Evolutionary conservation across 1,139 yeast genomes (phyloP).

Genomic region (Pneumocystis canis): DNA sequence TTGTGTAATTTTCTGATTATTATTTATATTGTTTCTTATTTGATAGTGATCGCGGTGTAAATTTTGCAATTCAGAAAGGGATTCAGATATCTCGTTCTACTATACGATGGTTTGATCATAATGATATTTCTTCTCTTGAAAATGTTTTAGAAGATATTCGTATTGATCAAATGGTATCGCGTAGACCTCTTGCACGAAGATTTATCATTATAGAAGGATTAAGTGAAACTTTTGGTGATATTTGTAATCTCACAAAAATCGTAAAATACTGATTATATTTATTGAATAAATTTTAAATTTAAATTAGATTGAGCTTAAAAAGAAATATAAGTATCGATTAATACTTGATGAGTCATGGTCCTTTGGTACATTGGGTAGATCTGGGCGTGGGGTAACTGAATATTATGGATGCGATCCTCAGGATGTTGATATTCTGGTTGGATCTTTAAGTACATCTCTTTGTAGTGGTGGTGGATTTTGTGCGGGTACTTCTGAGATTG

Average conservation of each 20-base stretch:
- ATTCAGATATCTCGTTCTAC: constrained; percentile 74
- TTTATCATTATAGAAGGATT: constrained; percentile 84
- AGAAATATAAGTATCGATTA: constrained; percentile 68
- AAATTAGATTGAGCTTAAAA: constrained; percentile 40
- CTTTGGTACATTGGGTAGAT: constrained; percentile 67
- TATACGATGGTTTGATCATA: constrained; percentile 65
- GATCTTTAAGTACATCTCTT: constrained; percentile 67
- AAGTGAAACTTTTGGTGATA: constrained; percentile 68
- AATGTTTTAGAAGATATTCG: constrained; percentile 41
- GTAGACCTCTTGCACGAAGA: constrained; percentile 65
- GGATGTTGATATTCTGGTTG: constrained; percentile 70
- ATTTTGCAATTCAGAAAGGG: constrained; percentile 74
- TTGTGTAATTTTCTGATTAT: constrained; percentile 30
- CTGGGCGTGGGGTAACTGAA: constrained; percentile 80
- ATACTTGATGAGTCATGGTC: constrained; percentile 79
- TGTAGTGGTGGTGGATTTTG: constrained; percentile 95
- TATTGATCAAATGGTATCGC: constrained; percentile 24
- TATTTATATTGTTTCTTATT: neutral
- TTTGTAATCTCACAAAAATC: constrained; percentile 55
- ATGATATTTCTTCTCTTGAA: constrained; percentile 72
- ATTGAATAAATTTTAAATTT: neutral
- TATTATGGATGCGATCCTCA: constrained; percentile 43
- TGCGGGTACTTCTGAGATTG: constrained; percentile 70
- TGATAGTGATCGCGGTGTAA: constrained; percentile 50
- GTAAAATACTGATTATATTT: constrained; percentile 22